A percentile compares a stretch with the other conserved stretches of the same genome.
Evolutionary conservation across 495 filamentous ascomycete genomes (phyloP).

Genomic region (Aspergillus sclerotioniger): DNA sequence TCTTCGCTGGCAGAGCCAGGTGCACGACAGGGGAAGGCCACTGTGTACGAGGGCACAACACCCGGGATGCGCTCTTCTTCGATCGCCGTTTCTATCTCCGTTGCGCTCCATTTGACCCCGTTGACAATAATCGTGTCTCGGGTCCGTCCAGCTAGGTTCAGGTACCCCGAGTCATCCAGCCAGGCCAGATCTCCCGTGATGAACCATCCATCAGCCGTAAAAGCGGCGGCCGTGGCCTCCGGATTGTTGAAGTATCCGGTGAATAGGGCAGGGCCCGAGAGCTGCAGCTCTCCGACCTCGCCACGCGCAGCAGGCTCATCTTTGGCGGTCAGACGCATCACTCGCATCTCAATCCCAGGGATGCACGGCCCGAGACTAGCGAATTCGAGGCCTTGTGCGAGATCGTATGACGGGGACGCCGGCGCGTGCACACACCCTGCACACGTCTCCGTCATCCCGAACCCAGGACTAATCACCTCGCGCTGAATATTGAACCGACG

Average conservation of each 20-base stretch:
- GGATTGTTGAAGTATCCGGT: slow-evolving; percentile 70
- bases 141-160: slow-evolving; percentile 52
- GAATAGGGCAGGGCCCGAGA: slow-evolving; percentile 64
- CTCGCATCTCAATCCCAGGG: slow-evolving; percentile 40
- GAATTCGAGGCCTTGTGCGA: slow-evolving; percentile 20
- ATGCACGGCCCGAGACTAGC: slow-evolving; percentile 43
- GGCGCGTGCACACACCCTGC: slow-evolving; percentile 44
- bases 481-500: slow-evolving; percentile 28
- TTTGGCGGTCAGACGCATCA: slow-evolving; percentile 14
- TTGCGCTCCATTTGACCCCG: slow-evolving; percentile 41
- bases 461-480: slow-evolving; percentile 45
- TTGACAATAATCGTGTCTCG: slow-evolving; percentile 57
- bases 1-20: slow-evolving; percentile 28
- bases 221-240: slow-evolving; percentile 58
- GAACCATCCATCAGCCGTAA: slow-evolving; percentile 75
- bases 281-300: slow-evolving; percentile 24
- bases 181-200: slow-evolving; percentile 74
- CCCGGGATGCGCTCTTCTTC: slow-evolving; percentile 34
- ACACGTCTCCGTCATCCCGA: slow-evolving; percentile 60
- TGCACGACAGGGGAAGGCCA: slow-evolving; percentile 28
- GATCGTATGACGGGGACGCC: slow-evolving; percentile 36
- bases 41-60: slow-evolving; percentile 19
- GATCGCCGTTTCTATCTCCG: slow-evolving; percentile 41
- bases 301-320: slow-evolving; percentile 24
- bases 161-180: slow-evolving; percentile 56